Evolutionary conservation across 495 filamentous ascomycete genomes (phyloP), one percentile per base, ranked within the genome.

Genomic region (Penicillium malachiteum): DNA sequence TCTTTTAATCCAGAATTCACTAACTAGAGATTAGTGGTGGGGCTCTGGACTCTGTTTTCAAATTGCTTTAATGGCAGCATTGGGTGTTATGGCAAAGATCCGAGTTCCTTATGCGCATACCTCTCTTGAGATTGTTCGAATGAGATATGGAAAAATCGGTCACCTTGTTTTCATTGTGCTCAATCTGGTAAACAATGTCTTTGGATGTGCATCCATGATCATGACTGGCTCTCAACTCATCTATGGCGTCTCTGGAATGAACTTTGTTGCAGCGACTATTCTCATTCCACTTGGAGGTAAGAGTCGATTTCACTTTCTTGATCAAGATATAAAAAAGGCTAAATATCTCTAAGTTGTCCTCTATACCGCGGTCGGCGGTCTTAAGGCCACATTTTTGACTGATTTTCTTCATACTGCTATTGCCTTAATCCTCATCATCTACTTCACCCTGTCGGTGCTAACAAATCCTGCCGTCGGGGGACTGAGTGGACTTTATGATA

Each of bases 31-130:
- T 21, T 47, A 72, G 66, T 76, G 73, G 73, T 76, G 66, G 63
- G 73, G 66, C 54, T 70, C 71, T 39, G 71, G 68, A 40, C 64
- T 71, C 9, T 74, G 66, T 41, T 73, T 74, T 50, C 70, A 74
- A 53, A 72, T 76, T 46, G 70, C 70, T 26, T 52, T 76, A 38
- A 74, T 76, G 71, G 67, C 73, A 7, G 68, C 60, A 11, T 58
- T 76, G 3, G 73, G 68, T 10, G 68, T 74, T 2, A 66, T 71
- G 65, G 70, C 70, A 37, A 76, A 76, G 57, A 66, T 73, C 48
- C 62, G 76, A 60, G 81, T 81, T 5, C 81, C 81, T 5, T 82
- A 82, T 58, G 80, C 79, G 0, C 80, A 82, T 58, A 84, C 81
- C 0, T 82, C 77, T 18, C 65, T 82, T 5, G 80, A 84, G 58